Base-by-base conservation (phyloP, 1,139 yeast species). In the Diutina neorugosa region DNA sequence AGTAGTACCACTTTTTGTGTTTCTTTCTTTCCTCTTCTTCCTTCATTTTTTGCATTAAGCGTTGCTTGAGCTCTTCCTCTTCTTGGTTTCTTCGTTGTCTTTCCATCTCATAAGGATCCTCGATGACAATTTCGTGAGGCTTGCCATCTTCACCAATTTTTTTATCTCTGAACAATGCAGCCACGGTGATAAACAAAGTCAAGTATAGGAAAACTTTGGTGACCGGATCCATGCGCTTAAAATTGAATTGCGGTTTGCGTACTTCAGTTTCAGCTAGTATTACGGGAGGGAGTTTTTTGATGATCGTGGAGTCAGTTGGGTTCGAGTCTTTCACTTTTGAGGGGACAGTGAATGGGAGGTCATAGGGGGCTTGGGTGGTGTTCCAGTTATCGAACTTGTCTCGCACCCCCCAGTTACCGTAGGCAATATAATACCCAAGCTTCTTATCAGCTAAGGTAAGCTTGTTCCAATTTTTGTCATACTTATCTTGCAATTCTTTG, bases 371-470 rank as follows among this genome's bases (percentile, higher is more conserved):
- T 19, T 65, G 69, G 51, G 61, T 58, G 1, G 69, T 65, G 49
- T 66, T 66, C 70, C 83, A 69, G 54, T 72, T 71, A 49, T 67
- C 67, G 56, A 82, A 79, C 16, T 78, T 76, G 54, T 80, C 84
- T 56, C 88, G 70, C 1, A 76, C 79, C 0, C 86, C 88, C 77
- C 84, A 80, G 56, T 81, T 70, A 2, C 86, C 87, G 63, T 81
- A 82, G 0, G 82, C 74, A 49, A 82, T 74, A 65, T 72, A 82
- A 61, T 80, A 80, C 1, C 80, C 75, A 59, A 81, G 69, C 55
- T 71, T 63, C 59, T 81, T 82, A 51, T 75, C 77, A 51, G 74
- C 69, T 19, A 55, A 53, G 7, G 74, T 65, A 54, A 82, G 61
- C 51, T 69, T 68, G 7, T 63, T 63, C 88, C 88, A 82, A 53